Evolutionary conservation across 1,284 basidiomycete species (phyloP).

Genomic region (Afroboletus lepidellus): DNA sequence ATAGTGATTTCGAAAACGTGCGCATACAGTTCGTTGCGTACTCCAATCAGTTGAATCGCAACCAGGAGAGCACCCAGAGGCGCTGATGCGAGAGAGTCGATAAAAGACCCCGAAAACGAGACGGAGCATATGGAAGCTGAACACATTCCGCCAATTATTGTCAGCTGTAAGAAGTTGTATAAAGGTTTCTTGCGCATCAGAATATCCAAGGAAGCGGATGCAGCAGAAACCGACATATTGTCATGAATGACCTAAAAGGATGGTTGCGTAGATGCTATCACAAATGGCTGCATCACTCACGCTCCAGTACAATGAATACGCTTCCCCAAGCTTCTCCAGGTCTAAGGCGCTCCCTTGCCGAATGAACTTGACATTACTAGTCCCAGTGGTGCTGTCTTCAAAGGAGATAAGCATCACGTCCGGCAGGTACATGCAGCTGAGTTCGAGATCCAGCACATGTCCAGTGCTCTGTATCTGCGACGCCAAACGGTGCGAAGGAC

Average conservation of each 20-base stretch:
- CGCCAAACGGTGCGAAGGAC: slow-evolving; percentile 85
- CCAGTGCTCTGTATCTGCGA: slow-evolving; percentile 87
- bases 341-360: slow-evolving; percentile 75
- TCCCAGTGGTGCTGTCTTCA: slow-evolving; percentile 81
- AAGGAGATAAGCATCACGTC: slow-evolving; percentile 83
- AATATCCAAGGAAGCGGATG: slow-evolving; percentile 68
- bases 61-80: slow-evolving; percentile 83
- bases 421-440: slow-evolving; percentile 86
- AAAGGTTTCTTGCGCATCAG: slow-evolving; percentile 70
- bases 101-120: slow-evolving; percentile 74
- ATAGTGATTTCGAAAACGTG: slow-evolving; percentile 89
- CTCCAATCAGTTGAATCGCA: slow-evolving; percentile 71
- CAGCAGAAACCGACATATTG: slow-evolving; percentile 78
- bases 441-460: slow-evolving; percentile 79
- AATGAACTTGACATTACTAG: slow-evolving; percentile 84
- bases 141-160: slow-evolving; percentile 81
- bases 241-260: slow-evolving; percentile 76
- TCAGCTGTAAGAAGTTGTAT: slow-evolving; percentile 66
- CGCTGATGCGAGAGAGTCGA: slow-evolving; percentile 75
- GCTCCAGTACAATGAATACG: slow-evolving; percentile 81
- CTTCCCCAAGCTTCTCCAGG: slow-evolving; percentile 75
- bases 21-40: slow-evolving; percentile 79
- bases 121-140: slow-evolving; percentile 77
- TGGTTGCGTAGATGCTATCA: neutral
- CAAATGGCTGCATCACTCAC: slow-evolving; percentile 36